These are phyloP conservation scores for Pseudogymnoascus sp. DNA, from an alignment of 2,329 filamentous ascomycete species.

Conservation along the genomic window DNA sequence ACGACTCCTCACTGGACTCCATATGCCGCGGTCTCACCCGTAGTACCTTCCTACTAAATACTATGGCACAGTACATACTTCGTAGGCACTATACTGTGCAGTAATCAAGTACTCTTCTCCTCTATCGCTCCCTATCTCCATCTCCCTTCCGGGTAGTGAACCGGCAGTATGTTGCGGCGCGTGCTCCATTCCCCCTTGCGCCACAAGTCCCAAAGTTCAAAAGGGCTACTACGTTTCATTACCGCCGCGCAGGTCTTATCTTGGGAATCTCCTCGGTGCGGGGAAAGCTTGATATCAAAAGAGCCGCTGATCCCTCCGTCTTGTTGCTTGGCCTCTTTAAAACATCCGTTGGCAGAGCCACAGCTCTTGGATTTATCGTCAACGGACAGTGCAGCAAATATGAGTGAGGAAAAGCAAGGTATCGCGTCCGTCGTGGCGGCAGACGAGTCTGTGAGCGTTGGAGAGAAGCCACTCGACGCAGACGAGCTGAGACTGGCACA, in stretches of 20 bases:
- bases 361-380: not conserved
- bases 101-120: not conserved
- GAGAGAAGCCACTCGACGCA: conserved; percentile 23
- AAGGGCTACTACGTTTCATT: conserved; percentile 4
- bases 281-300: conserved; percentile 8
- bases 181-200: not conserved
- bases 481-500: conserved; percentile 38
- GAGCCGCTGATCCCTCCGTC: not conserved
- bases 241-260: not conserved
- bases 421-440: not conserved
- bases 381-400: not conserved
- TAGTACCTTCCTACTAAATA: not conserved
- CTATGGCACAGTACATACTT: not conserved
- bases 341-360: not conserved
- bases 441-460: not conserved
- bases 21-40: not conserved
- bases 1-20: not conserved
- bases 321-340: not conserved
- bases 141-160: not conserved
- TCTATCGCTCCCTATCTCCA: not conserved
- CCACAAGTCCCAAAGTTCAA: not conserved
- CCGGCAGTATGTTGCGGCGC: not conserved
- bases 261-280: not conserved
- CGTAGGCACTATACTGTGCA: not conserved
- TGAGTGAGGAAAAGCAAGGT: not conserved